Evolutionary conservation across 2,329 filamentous ascomycete genomes (phyloP), one percentile per base, ranked within the genome.

Genomic region (Biscogniauxia mediterranea): DNA sequence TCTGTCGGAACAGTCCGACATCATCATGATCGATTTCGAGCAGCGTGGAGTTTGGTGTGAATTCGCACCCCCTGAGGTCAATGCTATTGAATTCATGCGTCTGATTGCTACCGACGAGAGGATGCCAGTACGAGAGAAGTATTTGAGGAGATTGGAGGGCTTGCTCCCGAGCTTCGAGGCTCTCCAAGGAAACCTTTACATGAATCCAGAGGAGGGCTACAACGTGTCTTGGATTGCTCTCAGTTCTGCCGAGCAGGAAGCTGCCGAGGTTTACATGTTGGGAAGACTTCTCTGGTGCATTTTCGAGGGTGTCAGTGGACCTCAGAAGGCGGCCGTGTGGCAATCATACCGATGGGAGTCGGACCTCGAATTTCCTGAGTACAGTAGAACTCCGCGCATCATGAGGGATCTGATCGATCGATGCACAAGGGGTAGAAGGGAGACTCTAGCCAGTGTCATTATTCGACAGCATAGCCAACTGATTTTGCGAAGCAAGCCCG

Each of bases 31-130:
- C 4, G 85, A 88, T 63, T 86, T 88, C 67, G 85, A 88, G 71
- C 85, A 87, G 70, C 80, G 85, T 32, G 85, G 85, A 7, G 83
- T 86, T 1, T 87, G 85, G 85, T 85, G 81, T 71, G 83, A 86
- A 69, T 87, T 87, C 70, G 82, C 81, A 1, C 78, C 85, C 0
- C 85, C 85, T 0, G 85, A 88, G 68, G 80, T 87, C 63, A 85
- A 86, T 68, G 80, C 81, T 26, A 74, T 87, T 54, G 84, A 87
- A 66, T 86, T 85, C 65, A 68, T 86, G 17, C 81, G 82, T n/a
- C 72, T 85, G 17, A 70, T 87, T 46, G 83, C 83, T 28, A 75
- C 76, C 38, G 80, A 83, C 57, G 79, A 82, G n/a, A 72, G 77
- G 11, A 76, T 83, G 11, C 75, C 80, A 0, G 62, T 79, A n/a